Base-by-base conservation (phyloP, 371 early-diverging fungal species). In the Conidiobolus incongruus region DNA sequence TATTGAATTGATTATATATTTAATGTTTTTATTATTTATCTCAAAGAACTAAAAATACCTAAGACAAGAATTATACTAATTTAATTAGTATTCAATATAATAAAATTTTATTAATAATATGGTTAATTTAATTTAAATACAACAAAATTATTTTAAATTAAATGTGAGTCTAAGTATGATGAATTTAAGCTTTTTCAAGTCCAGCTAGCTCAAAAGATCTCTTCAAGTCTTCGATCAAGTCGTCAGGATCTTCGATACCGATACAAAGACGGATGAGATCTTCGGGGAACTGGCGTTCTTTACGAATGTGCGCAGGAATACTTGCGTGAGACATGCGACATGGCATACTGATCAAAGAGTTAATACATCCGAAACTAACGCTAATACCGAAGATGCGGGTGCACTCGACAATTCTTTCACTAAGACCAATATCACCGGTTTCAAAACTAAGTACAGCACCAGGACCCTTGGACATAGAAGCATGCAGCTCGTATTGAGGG, bases 271-370 rank as follows among this genome's bases (percentile, higher is more conserved):
- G 75, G 53, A 96, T 86, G 48, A 96, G 55, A 61, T 90, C 92
- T 61, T 93, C 95, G 5, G 91, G 84, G 45, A 96, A 59, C 4
- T 63, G 72, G 17, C 90, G 70, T 50, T 72, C 84, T 51, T 76
- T 72, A 38, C 97, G 71, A 10, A 90, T 69, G 44, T 80, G 72
- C 8, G 81, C 85, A 11, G 94, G 90, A 26, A 96, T 91, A 44
- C 86, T 83, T 23, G 94, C 88, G 50, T 96, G 97, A 0, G 90
- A 87, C 97, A 96, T 96, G 51, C 79, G 67, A 56, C 90, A 90
- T 13, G 94, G 94, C 90, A 94, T 89, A 55, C 88, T 85, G 49
- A 94, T 91, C 47, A 94, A 68, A 28, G 89, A 88, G 60, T 94
- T 91, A 46, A 94, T 85, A 56, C 91, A 88, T 5, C 95, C 95